A percentile compares a stretch with the other conserved stretches of the same genome.
Evolutionary conservation across 305 asterid species (phyloP).

Genomic region (Nicotiana rustica): DNA sequence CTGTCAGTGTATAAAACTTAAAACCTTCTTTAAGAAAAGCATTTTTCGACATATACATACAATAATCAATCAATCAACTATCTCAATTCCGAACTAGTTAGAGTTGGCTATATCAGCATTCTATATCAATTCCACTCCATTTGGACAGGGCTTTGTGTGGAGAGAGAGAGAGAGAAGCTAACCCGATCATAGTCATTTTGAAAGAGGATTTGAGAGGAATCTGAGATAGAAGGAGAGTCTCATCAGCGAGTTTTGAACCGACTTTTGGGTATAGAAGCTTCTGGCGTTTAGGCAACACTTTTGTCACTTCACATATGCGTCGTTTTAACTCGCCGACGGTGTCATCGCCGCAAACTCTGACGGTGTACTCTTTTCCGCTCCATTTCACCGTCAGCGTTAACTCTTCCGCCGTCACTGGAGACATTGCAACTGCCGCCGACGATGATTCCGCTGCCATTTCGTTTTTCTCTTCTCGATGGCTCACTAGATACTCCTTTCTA

Average conservation of each 20-base stretch:
- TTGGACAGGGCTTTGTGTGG: not conserved
- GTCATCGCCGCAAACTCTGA: constrained; percentile 91
- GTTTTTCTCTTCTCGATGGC: not conserved
- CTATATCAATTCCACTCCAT: not conserved
- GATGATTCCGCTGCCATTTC: constrained; percentile 55
- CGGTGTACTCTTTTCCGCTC: constrained; percentile 94
- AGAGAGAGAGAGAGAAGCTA: not conserved
- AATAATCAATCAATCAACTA: not conserved
- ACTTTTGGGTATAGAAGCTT: constrained; percentile 94
- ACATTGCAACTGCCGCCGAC: constrained; percentile 47
- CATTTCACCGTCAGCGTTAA: constrained; percentile 86
- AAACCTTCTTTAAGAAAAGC: too few species aligned
- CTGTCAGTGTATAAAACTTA: too few species aligned
- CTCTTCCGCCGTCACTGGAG: constrained; percentile 79
- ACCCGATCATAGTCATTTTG: constrained; percentile 98
- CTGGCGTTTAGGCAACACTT: constrained; percentile 90
- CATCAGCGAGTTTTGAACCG: constrained; percentile 84
- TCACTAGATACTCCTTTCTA: not conserved
- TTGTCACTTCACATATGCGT: constrained; percentile 81
- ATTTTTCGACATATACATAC: not conserved
- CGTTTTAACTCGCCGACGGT: constrained; percentile 90
- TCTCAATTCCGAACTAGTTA: not conserved
- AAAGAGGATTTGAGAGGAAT: constrained; percentile 78
- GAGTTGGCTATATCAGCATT: not conserved
- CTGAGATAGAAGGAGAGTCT: constrained; percentile 75